Evolutionary conservation across 2,329 filamentous ascomycete genomes (phyloP).

Genomic region (Coniochaeta pulveracea): DNA sequence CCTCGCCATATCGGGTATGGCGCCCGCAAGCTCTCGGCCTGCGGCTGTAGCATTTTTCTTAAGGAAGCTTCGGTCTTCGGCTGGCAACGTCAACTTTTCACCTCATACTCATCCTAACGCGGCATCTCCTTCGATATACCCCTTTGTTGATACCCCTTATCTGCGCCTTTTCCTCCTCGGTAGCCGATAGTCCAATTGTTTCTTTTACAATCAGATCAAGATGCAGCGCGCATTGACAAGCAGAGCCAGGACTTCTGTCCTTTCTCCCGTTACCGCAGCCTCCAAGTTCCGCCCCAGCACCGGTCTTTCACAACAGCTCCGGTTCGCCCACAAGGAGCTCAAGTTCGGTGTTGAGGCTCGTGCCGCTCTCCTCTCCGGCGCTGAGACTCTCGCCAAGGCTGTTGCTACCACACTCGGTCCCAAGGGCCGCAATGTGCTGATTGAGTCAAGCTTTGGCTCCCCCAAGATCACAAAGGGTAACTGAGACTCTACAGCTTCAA

Average conservation of each 20-base stretch:
- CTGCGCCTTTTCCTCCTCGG: slow-evolving; percentile 13
- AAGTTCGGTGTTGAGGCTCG: slow-evolving; percentile 96
- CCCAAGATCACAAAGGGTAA: slow-evolving; percentile 99
- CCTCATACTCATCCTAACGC: too few species aligned
- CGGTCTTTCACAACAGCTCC: slow-evolving; percentile 73
- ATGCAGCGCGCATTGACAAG: slow-evolving; percentile 96
- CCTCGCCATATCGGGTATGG: too few species aligned
- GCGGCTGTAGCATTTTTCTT: too few species aligned
- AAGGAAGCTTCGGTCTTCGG: too few species aligned
- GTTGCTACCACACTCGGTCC: slow-evolving; percentile 93
- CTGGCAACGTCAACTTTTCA: too few species aligned
- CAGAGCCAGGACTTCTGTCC: slow-evolving; percentile 66
- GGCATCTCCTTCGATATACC: slow-evolving; percentile 4
- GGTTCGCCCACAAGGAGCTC: slow-evolving; percentile 98
- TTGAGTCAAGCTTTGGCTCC: slow-evolving; percentile 96
- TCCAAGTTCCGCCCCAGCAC: slow-evolving; percentile 52
- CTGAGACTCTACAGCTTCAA: slow-evolving; percentile 14
- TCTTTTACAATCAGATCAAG: slow-evolving; percentile 29
- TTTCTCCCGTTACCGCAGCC: slow-evolving; percentile 52
- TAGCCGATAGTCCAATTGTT: too few species aligned
- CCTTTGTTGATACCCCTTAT: slow-evolving; percentile 14
- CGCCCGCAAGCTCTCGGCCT: too few species aligned
- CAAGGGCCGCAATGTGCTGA: slow-evolving; percentile 96
- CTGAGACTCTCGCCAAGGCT: slow-evolving; percentile 92
- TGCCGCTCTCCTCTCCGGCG: slow-evolving; percentile 79